These are phyloP conservation scores for Microbotryomycetes sp. DNA, from an alignment of 1,284 basidiomycete species.

Conservation along the genomic window DNA sequence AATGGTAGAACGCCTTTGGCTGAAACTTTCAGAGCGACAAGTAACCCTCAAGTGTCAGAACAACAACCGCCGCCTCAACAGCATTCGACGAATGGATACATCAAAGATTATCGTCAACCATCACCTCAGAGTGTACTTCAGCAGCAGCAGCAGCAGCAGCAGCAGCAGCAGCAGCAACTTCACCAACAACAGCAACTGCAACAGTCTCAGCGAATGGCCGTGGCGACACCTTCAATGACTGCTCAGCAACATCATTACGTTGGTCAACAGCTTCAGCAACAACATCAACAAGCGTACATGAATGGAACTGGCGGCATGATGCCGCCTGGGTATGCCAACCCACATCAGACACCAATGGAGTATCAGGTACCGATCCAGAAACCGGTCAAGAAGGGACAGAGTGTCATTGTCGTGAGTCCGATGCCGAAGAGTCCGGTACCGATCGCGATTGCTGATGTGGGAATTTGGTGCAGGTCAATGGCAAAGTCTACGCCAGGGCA, in stretches of 20 bases:
- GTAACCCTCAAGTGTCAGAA: background rate
- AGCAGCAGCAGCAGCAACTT: constrained; percentile 5
- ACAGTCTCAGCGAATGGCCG: background rate
- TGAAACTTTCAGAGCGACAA: background rate
- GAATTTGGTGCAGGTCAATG: constrained; percentile 54
- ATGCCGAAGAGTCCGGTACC: background rate
- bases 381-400: constrained; percentile 16
- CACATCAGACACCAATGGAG: constrained; percentile 5
- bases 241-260: background rate
- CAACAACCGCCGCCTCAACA: background rate
- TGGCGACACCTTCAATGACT: background rate
- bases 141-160: constrained; percentile 16
- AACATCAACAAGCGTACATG: background rate
- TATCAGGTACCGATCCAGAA: constrained; percentile 1
- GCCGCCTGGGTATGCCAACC: background rate
- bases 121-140: background rate
- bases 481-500: constrained; percentile 68
- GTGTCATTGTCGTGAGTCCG: constrained; percentile 17
- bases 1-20: background rate
- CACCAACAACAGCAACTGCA: background rate
- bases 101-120: background rate
- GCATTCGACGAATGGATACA: background rate
- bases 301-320: background rate
- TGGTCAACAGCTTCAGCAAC: constrained; percentile 10
- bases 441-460: background rate